Percentiles rank a stretch among this genome's conserved stretches.
Evolutionary conservation across 2,329 filamentous ascomycete species (phyloP).

Genomic region (Blastomyces percursus): DNA sequence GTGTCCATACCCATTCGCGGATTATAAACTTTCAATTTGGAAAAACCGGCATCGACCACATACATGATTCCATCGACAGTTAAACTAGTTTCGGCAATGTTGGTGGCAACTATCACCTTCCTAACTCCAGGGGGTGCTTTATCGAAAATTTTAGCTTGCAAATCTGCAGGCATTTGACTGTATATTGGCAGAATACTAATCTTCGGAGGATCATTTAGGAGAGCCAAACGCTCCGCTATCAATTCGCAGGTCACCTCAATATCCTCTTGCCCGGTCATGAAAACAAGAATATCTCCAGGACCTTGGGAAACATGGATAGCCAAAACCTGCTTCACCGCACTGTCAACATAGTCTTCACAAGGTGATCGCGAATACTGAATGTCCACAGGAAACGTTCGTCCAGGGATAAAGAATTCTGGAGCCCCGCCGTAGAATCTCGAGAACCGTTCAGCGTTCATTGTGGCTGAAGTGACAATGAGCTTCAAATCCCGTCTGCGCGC

Average conservation of each 20-base stretch:
- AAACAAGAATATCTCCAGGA: conserved; percentile 85
- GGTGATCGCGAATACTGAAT: conserved; percentile 91
- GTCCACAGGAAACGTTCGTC: conserved; percentile 92
- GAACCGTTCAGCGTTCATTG: conserved; percentile 96
- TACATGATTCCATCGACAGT: conserved; percentile 99
- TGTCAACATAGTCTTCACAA: conserved; percentile 95
- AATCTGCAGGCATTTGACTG: conserved; percentile 97
- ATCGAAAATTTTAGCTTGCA: conserved; percentile 97
- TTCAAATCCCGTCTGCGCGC: conserved; percentile 83
- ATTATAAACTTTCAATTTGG: conserved; percentile 97
- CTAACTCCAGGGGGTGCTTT: conserved; percentile 78
- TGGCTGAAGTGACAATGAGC: conserved; percentile 93
- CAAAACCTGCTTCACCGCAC: conserved; percentile 88
- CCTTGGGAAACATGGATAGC: conserved; percentile 95
- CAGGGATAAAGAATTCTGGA: conserved; percentile 92
- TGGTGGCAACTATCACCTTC: conserved; percentile 96
- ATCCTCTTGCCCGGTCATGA: conserved; percentile 99
- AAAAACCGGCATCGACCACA: conserved; percentile 91
- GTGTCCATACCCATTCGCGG: conserved; percentile 99
- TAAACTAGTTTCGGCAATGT: conserved; percentile 95
- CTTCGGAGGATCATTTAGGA: conserved; percentile 88
- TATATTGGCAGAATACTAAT: conserved; percentile 94
- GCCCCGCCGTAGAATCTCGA: conserved; percentile 93
- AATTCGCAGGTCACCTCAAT: conserved; percentile 96
- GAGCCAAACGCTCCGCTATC: conserved; percentile 72